phyloP scores from a whole-genome alignment of 1,139 yeast genomes.

The Candida glucosophila region DNA sequence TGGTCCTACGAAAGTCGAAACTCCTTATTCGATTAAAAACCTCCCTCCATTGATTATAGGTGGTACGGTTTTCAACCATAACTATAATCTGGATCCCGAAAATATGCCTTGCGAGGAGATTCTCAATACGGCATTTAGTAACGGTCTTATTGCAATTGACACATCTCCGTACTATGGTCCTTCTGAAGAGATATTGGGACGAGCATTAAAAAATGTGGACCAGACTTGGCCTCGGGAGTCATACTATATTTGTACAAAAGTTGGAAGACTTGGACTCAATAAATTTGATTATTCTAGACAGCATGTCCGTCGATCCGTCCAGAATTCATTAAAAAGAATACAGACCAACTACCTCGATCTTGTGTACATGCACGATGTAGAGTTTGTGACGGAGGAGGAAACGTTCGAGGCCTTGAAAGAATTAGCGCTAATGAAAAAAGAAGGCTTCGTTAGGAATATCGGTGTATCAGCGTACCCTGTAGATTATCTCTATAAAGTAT shows the following conservation, averaged over 20 bases:
- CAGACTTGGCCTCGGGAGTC: slow-evolving; percentile 46
- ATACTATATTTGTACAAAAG: slow-evolving; percentile 76
- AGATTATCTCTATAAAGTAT: slow-evolving; percentile 47
- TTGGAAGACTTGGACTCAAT: slow-evolving; percentile 62
- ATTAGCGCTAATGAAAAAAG: slow-evolving; percentile 48
- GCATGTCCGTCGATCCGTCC: slow-evolving; percentile 54
- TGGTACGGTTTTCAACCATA: slow-evolving; percentile 79
- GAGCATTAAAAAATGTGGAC: slow-evolving; percentile 41
- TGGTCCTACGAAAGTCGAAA: slow-evolving; percentile 9
- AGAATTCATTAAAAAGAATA: slow-evolving; percentile 58
- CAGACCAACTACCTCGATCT: slow-evolving; percentile 64
- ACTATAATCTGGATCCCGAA: slow-evolving; percentile 62
- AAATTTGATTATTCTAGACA: slow-evolving; percentile 68
- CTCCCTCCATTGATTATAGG: slow-evolving; percentile 66
- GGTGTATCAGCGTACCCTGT: slow-evolving; percentile 91
- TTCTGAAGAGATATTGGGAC: slow-evolving; percentile 68
- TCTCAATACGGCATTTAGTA: slow-evolving; percentile 48
- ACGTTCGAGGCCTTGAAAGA: slow-evolving; percentile 57
- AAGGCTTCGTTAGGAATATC: slow-evolving; percentile 55
- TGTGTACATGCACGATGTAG: slow-evolving; percentile 84
- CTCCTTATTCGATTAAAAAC: slow-evolving; percentile 19
- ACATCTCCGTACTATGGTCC: slow-evolving; percentile 94
- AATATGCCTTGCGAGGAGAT: slow-evolving; percentile 50
- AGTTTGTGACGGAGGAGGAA: slow-evolving; percentile 53
- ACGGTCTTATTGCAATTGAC: slow-evolving; percentile 74